phyloP scores from a whole-genome alignment of 2,329 filamentous ascomycete species.

The Colletotrichum falcatum region DNA sequence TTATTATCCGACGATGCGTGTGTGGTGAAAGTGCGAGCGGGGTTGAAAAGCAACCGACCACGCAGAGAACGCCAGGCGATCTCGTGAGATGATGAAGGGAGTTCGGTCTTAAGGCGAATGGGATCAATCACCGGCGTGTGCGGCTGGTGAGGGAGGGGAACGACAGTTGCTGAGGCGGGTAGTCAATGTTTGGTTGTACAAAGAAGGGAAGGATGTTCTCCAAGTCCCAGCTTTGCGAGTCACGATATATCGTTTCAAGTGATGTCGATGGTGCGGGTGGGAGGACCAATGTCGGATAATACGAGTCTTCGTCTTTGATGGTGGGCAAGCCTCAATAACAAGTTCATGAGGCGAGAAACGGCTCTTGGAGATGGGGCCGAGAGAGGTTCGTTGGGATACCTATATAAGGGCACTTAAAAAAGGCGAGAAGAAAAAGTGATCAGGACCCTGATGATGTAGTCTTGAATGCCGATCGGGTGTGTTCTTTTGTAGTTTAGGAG shows the following conservation, averaged over 20 bases:
- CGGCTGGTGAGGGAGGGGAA: conserved; percentile 16
- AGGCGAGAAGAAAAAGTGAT: conserved; percentile 13
- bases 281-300: conserved; percentile 45
- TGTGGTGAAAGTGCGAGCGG: conserved; percentile 14
- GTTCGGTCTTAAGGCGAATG: conserved; percentile 7
- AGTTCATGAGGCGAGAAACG: conserved; percentile 50
- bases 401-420: conserved; percentile 34
- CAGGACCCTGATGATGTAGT: conserved; percentile 34
- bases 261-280: conserved; percentile 27
- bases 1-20: conserved; percentile 21
- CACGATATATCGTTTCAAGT: conserved; percentile 25
- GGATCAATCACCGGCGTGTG: conserved; percentile 9
- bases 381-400: conserved; percentile 30
- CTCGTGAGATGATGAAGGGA: conserved; percentile 1
- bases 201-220: conserved; percentile 5
- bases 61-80: conserved; percentile 11
- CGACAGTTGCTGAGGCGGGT: background rate
- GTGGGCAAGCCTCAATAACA: conserved; percentile 54
- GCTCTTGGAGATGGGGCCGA: conserved; percentile 28
- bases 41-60: conserved; percentile 16
- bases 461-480: conserved; percentile 28
- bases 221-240: background rate
- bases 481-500: conserved; percentile 33
- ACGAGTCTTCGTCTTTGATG: conserved; percentile 12
- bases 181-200: conserved; percentile 8